phyloP scores from a whole-genome alignment of 78 protist species.

The Reticulomyxa filosa region DNA sequence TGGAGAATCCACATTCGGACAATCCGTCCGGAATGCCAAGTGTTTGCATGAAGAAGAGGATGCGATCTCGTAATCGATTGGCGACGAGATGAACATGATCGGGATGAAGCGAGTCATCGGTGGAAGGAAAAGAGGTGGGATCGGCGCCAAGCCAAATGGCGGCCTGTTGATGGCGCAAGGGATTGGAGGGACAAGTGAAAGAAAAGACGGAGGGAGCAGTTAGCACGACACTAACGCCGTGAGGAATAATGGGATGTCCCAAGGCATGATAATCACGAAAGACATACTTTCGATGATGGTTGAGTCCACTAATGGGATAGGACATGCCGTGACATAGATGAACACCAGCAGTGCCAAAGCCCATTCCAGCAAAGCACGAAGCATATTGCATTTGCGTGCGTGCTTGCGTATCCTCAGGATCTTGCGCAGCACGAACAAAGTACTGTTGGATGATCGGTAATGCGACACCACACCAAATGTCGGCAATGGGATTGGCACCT shows the following conservation, averaged over 20 bases:
- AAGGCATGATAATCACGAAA: background rate
- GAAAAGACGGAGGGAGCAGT: constrained; percentile 33
- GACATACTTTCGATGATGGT: constrained; percentile 1
- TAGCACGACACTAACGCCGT: constrained; percentile 11
- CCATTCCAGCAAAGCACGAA: constrained; percentile 19
- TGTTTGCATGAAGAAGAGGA: constrained; percentile 3
- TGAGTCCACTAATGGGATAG: constrained; percentile 21
- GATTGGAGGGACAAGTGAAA: constrained; percentile 14
- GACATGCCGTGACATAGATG: constrained; percentile 25
- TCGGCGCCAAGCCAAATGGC: background rate
- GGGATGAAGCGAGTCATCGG: background rate
- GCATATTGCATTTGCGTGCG: constrained; percentile 18
- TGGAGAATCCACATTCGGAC: constrained; percentile 7
- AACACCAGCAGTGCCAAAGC: constrained; percentile 30
- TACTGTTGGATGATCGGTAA: constrained; percentile 9
- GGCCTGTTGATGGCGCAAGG: constrained; percentile 1
- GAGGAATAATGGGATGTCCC: background rate
- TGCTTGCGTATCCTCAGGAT: constrained; percentile 22
- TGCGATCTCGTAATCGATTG: background rate
- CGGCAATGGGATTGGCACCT: constrained; percentile 35
- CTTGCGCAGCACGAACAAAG: constrained; percentile 16
- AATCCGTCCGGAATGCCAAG: constrained; percentile 21
- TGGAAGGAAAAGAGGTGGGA: background rate
- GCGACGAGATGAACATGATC: no score
- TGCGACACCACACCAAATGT: constrained; percentile 21